phyloP scores from a whole-genome alignment of 805 yeast species.

The Blastobotrys robertii region DNA sequence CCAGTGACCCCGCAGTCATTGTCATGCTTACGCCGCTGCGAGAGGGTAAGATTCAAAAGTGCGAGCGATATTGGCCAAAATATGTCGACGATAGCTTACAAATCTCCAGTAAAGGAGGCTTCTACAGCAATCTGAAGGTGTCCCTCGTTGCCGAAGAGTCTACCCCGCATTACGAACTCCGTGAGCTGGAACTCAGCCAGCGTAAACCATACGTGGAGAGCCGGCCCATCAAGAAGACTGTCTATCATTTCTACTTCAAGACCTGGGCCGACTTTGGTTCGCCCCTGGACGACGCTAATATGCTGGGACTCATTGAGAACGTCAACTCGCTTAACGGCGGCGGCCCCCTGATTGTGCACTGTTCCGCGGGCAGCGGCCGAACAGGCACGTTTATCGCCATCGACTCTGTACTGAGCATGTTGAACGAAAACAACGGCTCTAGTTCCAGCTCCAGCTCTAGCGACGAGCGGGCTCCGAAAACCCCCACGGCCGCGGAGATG shows the following conservation, averaged over 20 bases:
- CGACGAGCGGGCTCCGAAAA: background rate
- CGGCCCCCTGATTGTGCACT: slow-evolving; percentile 67
- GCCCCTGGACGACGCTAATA: slow-evolving; percentile 33
- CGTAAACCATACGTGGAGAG: slow-evolving; percentile 1
- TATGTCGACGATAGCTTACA: background rate
- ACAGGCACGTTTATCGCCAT: slow-evolving; percentile 82
- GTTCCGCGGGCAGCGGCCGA: slow-evolving; percentile 96
- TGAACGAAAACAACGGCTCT: too few species aligned
- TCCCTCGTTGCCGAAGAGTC: background rate
- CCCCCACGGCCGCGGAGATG: background rate
- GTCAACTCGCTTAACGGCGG: slow-evolving; percentile 34
- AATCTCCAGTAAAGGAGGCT: background rate
- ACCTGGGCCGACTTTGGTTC: slow-evolving; percentile 82
- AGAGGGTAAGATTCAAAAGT: slow-evolving; percentile 62
- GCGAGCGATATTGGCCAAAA: slow-evolving; percentile 71
- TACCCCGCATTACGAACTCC: slow-evolving; percentile 8
- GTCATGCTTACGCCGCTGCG: slow-evolving; percentile 69
- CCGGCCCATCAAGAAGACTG: slow-evolving; percentile 10
- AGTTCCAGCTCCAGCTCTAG: too few species aligned
- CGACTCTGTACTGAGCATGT: slow-evolving; percentile 36
- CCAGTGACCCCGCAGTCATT: slow-evolving; percentile 40
- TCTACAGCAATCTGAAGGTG: background rate
- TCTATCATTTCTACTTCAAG: slow-evolving; percentile 59
- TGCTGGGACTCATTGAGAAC: slow-evolving; percentile 42
- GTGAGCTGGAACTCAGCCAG: slow-evolving; percentile 5